A percentile compares a stretch with the other conserved stretches of the same genome.
Evolutionary conservation across 331 rosid genomes (phyloP).

Genomic region (Prunus yedoensis): DNA sequence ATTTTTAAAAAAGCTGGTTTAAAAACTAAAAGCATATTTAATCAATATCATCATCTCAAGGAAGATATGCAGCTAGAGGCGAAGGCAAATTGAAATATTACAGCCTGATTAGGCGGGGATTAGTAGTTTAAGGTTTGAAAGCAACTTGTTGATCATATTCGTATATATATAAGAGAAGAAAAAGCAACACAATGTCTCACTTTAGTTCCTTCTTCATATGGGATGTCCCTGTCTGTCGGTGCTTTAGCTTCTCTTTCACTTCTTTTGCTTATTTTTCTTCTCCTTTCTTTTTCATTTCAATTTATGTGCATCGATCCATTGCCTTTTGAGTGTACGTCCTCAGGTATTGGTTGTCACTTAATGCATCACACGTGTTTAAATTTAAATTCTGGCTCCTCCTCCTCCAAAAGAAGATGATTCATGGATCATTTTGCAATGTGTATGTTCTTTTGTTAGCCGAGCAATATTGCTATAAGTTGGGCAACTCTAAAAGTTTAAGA

Average conservation of each 20-base stretch:
- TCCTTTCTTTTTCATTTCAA: neutral
- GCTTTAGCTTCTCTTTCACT: slow-evolving; percentile 18
- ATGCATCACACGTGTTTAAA: slow-evolving; percentile 31
- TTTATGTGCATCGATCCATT: neutral
- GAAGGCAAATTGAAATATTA: slow-evolving; percentile 6
- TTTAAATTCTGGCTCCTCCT: neutral
- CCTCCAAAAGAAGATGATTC: neutral
- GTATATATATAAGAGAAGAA: neutral
- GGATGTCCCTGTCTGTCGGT: slow-evolving; percentile 40
- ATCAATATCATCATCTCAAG: neutral
- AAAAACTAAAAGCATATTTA: no score
- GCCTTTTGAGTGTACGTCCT: slow-evolving; percentile 13
- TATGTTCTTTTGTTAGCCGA: neutral
- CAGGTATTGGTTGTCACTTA: slow-evolving; percentile 27
- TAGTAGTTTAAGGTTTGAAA: slow-evolving; percentile 23
- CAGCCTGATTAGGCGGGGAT: slow-evolving; percentile 28
- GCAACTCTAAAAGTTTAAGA: no score
- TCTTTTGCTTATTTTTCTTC: neutral
- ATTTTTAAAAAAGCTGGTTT: no score
- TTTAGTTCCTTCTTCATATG: slow-evolving; percentile 29
- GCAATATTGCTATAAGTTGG: neutral
- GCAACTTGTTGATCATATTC: slow-evolving; percentile 10
- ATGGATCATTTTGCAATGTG: neutral
- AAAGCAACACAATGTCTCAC: slow-evolving; percentile 21
- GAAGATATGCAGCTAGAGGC: slow-evolving; percentile 12